These are phyloP conservation scores for Monoraphidium neglectum DNA, from an alignment of 139 green algal genomes.

Conservation along the genomic window DNA sequence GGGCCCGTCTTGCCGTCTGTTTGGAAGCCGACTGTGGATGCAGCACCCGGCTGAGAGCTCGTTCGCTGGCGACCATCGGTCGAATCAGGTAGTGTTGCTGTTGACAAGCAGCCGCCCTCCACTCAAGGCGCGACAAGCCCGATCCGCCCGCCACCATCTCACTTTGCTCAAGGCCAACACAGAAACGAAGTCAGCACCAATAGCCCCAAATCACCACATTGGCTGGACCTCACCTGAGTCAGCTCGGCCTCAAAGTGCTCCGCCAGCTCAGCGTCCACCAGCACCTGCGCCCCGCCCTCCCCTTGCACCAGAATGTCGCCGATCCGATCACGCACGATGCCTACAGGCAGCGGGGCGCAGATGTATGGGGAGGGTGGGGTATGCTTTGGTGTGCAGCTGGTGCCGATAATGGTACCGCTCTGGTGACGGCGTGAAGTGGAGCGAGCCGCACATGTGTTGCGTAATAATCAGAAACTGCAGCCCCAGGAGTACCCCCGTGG, in stretches of 20 bases:
- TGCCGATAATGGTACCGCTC: too few relatives aligned
- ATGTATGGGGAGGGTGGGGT: not conserved
- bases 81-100: not conserved
- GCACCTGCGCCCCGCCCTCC: constrained; percentile 73
- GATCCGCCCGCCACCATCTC: too few relatives aligned
- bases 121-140: not conserved
- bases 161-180: not conserved
- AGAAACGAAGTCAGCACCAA: not conserved
- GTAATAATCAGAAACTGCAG: too few relatives aligned
- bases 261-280: constrained; percentile 68
- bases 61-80: not conserved
- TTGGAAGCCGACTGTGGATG: too few relatives aligned
- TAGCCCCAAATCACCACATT: too few relatives aligned
- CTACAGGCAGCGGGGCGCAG: constrained; percentile 32
- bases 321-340: constrained; percentile 50
- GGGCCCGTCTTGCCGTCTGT: too few relatives aligned
- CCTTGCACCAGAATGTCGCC: constrained; percentile 80
- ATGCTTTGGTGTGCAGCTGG: not conserved
- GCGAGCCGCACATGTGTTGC: too few relatives aligned
- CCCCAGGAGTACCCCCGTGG: too few relatives aligned
- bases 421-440: too few relatives aligned
- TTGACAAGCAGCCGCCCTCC: not conserved
- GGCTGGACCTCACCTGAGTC: constrained; percentile 51
- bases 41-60: not conserved
- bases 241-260: constrained; percentile 69